Evolutionary conservation across 2,329 filamentous ascomycete species (phyloP).

Genomic region (Fusarium newnesense): DNA sequence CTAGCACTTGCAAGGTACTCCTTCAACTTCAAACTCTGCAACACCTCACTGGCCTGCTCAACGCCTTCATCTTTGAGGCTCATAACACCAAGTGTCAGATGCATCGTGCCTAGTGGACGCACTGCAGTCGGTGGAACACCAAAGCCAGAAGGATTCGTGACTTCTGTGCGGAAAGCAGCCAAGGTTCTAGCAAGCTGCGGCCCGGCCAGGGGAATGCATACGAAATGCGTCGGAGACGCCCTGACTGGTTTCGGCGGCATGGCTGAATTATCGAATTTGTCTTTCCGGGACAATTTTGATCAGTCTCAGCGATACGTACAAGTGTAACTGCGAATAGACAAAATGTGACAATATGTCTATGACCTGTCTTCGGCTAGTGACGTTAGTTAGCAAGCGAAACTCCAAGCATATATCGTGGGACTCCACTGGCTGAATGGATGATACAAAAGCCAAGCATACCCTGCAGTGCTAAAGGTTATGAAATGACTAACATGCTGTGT

Average conservation of each 20-base stretch:
- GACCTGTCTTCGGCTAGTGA: background rate
- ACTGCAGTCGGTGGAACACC: conserved; percentile 74
- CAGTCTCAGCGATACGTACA: background rate
- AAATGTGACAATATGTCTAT: background rate
- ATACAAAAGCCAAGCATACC: background rate
- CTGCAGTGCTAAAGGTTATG: conserved; percentile 7
- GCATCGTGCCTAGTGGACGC: conserved; percentile 81
- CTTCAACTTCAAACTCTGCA: conserved; percentile 52
- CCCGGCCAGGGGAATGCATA: conserved; percentile 77
- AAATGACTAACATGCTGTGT: conserved; percentile 8
- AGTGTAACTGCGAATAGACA: background rate
- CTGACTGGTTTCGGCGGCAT: conserved; percentile 49
- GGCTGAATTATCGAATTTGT: background rate
- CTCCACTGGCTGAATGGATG: background rate
- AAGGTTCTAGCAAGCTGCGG: conserved; percentile 74
- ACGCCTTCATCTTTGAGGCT: conserved; percentile 66
- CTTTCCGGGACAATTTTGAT: background rate
- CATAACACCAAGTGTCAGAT: conserved; percentile 91
- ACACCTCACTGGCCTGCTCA: conserved; percentile 53
- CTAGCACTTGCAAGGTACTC: conserved; percentile 51
- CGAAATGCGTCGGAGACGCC: conserved; percentile 74
- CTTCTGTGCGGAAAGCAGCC: conserved; percentile 68
- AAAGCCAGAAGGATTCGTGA: conserved; percentile 56
- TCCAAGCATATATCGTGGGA: background rate
- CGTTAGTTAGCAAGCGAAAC: conserved; percentile 14